Evolutionary conservation across 306 rosid genomes (phyloP).

Genomic region (Cyclanthera cordifolia): DNA sequence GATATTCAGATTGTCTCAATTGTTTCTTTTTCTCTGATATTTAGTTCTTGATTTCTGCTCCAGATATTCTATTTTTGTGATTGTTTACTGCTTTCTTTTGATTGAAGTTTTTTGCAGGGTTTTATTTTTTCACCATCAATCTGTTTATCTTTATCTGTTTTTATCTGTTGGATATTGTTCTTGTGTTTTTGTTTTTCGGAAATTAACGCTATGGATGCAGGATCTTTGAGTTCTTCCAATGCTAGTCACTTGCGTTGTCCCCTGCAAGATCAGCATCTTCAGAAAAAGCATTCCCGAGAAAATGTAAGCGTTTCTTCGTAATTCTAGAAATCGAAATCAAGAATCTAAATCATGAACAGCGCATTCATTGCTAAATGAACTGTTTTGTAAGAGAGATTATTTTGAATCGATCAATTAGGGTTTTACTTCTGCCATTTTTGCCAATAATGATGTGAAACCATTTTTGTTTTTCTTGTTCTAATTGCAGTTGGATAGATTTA

Average conservation of each 20-base stretch:
- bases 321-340: neutral
- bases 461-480: too few relatives aligned
- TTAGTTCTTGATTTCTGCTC: neutral
- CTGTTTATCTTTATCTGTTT: neutral
- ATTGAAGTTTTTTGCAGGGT: neutral
- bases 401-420: too few relatives aligned
- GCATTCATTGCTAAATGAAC: too few relatives aligned
- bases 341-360: too few relatives aligned
- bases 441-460: too few relatives aligned
- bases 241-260: conserved; percentile 11
- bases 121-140: neutral
- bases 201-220: conserved; percentile 32
- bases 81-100: neutral
- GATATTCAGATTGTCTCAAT: neutral
- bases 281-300: conserved; percentile 22
- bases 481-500: too few relatives aligned
- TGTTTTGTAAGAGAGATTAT: too few relatives aligned
- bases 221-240: conserved; percentile 13
- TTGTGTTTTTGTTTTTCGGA: conserved; percentile 7
- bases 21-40: neutral
- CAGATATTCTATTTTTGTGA: neutral
- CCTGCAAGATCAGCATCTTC: conserved; percentile 25
- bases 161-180: neutral
- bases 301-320: conserved; percentile 11
- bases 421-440: too few relatives aligned